A percentile compares a stretch with the other conserved stretches of the same genome.
phyloP scores from a whole-genome alignment of 495 filamentous ascomycete genomes.

The Hamigera avellanea region DNA sequence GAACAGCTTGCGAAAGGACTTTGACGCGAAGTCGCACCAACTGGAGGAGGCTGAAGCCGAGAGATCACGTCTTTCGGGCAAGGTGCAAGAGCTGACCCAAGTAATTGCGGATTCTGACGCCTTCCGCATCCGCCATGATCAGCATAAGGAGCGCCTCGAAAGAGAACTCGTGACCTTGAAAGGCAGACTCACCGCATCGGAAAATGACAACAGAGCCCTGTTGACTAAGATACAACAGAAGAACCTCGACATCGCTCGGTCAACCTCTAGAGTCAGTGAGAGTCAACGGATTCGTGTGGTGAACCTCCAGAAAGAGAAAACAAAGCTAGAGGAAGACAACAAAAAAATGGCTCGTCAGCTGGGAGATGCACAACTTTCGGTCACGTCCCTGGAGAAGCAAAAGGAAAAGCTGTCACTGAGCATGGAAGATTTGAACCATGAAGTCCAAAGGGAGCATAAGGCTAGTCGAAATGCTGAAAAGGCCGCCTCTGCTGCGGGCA shows the following conservation, averaged over 20 bases:
- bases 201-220: slow-evolving; percentile 92
- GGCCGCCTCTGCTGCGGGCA: slow-evolving; percentile 64
- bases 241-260: slow-evolving; percentile 89
- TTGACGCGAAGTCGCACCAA: slow-evolving; percentile 59
- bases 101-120: slow-evolving; percentile 79
- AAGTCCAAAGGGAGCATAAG: slow-evolving; percentile 83
- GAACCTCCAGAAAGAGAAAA: slow-evolving; percentile 72
- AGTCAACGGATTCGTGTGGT: slow-evolving; percentile 67
- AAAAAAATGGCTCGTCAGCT: slow-evolving; percentile 71
- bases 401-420: slow-evolving; percentile 86
- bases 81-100: slow-evolving; percentile 72
- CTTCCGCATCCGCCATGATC: slow-evolving; percentile 77
- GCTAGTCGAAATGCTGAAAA: slow-evolving; percentile 86
- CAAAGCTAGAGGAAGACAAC: slow-evolving; percentile 73
- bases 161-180: slow-evolving; percentile 87
- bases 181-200: slow-evolving; percentile 80
- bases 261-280: slow-evolving; percentile 76
- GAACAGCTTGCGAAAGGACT: slow-evolving; percentile 60
- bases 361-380: slow-evolving; percentile 74
- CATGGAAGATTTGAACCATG: slow-evolving; percentile 89
- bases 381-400: slow-evolving; percentile 85
- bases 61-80: slow-evolving; percentile 54
- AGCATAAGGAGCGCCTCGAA: slow-evolving; percentile 86
- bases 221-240: slow-evolving; percentile 97
- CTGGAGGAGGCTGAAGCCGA: slow-evolving; percentile 67